Evolutionary conservation across 495 filamentous ascomycete genomes (phyloP).

Genomic region (Talaromyces liani): DNA sequence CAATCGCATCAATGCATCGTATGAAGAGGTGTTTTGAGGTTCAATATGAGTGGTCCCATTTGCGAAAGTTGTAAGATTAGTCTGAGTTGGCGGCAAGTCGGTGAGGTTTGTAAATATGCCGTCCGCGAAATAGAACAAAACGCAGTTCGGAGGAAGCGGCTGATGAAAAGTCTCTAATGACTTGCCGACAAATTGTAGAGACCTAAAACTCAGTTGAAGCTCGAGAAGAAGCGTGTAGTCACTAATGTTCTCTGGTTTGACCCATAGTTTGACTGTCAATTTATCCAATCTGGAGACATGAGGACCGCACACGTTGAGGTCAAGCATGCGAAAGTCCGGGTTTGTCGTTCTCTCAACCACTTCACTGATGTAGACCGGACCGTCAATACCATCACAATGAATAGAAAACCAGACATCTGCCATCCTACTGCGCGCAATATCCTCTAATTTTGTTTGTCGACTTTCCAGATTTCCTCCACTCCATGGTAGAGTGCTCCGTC

Average conservation of each 20-base stretch:
- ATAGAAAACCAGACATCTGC: slow-evolving; percentile 88
- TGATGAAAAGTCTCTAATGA: slow-evolving; percentile 64
- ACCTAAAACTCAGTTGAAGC: slow-evolving; percentile 58
- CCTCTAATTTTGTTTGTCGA: slow-evolving; percentile 70
- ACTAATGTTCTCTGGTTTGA: slow-evolving; percentile 47
- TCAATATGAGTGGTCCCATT: slow-evolving; percentile 26
- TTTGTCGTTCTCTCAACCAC: slow-evolving; percentile 73
- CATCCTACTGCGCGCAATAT: slow-evolving; percentile 61
- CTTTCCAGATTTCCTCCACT: slow-evolving; percentile 55
- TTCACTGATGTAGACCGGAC: slow-evolving; percentile 90
- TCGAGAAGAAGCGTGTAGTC: slow-evolving; percentile 65
- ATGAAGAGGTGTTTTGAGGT: slow-evolving; percentile 63
- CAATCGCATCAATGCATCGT: slow-evolving; percentile 83
- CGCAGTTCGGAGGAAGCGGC: slow-evolving; percentile 74
- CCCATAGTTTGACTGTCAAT: slow-evolving; percentile 71
- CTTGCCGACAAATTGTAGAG: slow-evolving; percentile 74
- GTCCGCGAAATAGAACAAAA: slow-evolving; percentile 82
- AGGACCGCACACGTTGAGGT: slow-evolving; percentile 62
- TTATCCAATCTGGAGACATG: slow-evolving; percentile 54
- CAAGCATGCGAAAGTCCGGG: slow-evolving; percentile 82
- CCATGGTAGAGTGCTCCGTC: slow-evolving; percentile 65
- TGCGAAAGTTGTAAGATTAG: slow-evolving; percentile 13
- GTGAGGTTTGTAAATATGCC: slow-evolving; percentile 76
- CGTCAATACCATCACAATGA: slow-evolving; percentile 55
- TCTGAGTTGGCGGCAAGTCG: slow-evolving; percentile 44